Evolutionary conservation across 2,329 filamentous ascomycete genomes (phyloP).

Genomic region (Colletotrichum somersetense): DNA sequence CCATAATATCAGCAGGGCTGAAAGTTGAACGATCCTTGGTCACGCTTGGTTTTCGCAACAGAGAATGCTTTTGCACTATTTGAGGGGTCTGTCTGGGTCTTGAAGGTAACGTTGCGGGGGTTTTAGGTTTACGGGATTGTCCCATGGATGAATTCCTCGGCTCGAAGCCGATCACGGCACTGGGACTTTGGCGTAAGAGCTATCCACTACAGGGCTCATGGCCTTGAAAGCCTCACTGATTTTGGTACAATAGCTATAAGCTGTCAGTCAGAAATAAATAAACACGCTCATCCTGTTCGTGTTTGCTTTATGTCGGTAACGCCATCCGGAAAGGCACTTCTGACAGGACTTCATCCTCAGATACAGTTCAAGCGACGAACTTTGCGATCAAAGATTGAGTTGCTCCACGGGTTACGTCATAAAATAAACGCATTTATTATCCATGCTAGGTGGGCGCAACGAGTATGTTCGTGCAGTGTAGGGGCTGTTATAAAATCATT

Average conservation of each 20-base stretch:
- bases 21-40: conserved; percentile 1
- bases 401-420: neutral
- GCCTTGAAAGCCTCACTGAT: neutral
- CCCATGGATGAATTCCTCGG: neutral
- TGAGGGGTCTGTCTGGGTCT: neutral
- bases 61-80: neutral
- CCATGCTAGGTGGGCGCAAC: too few relatives aligned
- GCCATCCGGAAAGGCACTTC: neutral
- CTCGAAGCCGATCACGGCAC: neutral
- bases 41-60: neutral
- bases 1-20: conserved; percentile 3
- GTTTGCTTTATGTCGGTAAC: too few relatives aligned
- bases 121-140: neutral
- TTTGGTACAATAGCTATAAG: neutral
- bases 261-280: neutral
- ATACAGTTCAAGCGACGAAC: neutral
- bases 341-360: neutral
- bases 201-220: too few relatives aligned
- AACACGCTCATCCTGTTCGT: neutral
- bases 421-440: neutral
- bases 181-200: too few relatives aligned
- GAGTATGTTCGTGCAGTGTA: neutral
- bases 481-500: neutral
- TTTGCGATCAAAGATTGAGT: neutral
- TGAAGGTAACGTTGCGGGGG: neutral